A percentile compares a stretch with the other conserved stretches of the same genome.
These are phyloP conservation scores for Monilinia aucupariae DNA, from an alignment of 2,329 filamentous ascomycete genomes.

Conservation along the genomic window DNA sequence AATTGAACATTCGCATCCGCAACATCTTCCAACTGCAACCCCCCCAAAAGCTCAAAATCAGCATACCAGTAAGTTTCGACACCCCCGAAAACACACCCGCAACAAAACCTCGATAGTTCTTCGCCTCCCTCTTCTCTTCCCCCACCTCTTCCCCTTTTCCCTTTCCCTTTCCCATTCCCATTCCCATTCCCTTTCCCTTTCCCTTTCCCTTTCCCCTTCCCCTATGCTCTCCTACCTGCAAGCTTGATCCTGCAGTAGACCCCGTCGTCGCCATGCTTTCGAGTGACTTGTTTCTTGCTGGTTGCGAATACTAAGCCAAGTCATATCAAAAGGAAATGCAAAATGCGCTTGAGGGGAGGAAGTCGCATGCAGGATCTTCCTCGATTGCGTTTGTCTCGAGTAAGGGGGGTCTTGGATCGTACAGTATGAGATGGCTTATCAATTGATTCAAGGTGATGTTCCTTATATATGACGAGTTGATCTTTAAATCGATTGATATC, in stretches of 20 bases:
- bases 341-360: no score
- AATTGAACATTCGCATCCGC: background rate
- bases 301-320: background rate
- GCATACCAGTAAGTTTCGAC: constrained; percentile 73
- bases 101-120: constrained; percentile 84
- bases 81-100: constrained; percentile 94
- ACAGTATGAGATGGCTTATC: no score
- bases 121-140: constrained; percentile 38
- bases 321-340: no score
- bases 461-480: no score
- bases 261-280: background rate
- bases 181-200: constrained; percentile 30
- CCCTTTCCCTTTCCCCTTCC: background rate
- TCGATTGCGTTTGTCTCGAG: no score
- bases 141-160: constrained; percentile 17
- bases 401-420: no score
- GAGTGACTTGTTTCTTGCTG: background rate
- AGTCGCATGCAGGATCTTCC: no score
- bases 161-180: no score
- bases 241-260: background rate
- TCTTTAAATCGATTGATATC: no score
- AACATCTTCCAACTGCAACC: background rate
- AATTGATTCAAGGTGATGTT: no score
- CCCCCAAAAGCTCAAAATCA: background rate
- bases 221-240: background rate